Percentiles rank a stretch among this genome's conserved stretches.
phyloP scores from a whole-genome alignment of 805 yeast genomes.

The Ogataea paradorogensis region DNA sequence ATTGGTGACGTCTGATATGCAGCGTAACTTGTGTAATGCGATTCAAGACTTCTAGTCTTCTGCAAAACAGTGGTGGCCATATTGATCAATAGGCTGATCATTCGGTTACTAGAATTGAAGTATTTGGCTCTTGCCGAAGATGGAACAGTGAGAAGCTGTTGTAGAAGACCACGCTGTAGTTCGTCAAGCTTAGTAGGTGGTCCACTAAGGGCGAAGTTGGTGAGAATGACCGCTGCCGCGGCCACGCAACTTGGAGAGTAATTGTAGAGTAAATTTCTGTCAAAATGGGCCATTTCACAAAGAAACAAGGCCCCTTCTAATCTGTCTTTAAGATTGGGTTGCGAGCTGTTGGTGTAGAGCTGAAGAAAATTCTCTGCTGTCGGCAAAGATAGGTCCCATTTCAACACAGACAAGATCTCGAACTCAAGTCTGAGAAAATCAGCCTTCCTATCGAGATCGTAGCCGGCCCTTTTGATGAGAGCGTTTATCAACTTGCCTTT shows the following conservation, averaged over 20 bases:
- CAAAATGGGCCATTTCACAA: constrained; percentile 65
- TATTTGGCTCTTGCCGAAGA: constrained; percentile 28
- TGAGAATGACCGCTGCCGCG: constrained; percentile 48
- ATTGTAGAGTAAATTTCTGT: constrained; percentile 53
- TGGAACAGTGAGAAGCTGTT: constrained; percentile 24
- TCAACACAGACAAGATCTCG: constrained; percentile 57
- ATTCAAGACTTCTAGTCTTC: constrained; percentile 24
- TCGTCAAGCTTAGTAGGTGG: constrained; percentile 28
- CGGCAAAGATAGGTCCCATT: constrained; percentile 63
- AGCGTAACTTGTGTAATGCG: constrained; percentile 11
- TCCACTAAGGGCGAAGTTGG: constrained; percentile 43
- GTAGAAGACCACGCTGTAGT: constrained; percentile 27
- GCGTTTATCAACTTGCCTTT: constrained; percentile 41
- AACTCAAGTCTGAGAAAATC: constrained; percentile 65
- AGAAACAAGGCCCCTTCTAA: constrained; percentile 57
- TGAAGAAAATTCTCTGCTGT: constrained; percentile 66
- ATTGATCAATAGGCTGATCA: constrained; percentile 25
- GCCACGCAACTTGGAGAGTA: constrained; percentile 46
- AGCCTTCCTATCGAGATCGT: constrained; percentile 20
- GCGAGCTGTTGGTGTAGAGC: constrained; percentile 38
- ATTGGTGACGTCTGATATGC: constrained; percentile 16
- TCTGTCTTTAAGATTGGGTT: constrained; percentile 42
- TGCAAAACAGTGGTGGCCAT: constrained; percentile 26
- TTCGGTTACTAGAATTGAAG: constrained; percentile 16
- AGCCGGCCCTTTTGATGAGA: constrained; percentile 31